Conservation (phyloP, 2,329 filamentous ascomycete genomes). For the Clarireedia paspali region DNA sequence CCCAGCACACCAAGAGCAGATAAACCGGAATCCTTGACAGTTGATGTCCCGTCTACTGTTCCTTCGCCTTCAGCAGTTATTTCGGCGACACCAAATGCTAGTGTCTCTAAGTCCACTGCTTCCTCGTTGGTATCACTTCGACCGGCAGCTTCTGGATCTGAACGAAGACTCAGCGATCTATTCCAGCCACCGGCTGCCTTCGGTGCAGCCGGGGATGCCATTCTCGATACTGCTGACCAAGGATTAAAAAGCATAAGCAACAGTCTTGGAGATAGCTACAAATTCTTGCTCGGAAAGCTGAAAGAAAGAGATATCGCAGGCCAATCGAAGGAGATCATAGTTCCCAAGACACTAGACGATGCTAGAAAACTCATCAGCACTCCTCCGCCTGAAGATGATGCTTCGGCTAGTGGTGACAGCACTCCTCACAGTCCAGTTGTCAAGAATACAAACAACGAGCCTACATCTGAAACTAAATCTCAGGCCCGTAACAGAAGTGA, state of each 20-base stretch:
- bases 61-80: conserved; percentile 18
- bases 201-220: conserved; percentile 73
- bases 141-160: conserved; percentile 42
- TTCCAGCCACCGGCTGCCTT: conserved; percentile 79
- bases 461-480: background rate
- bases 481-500: conserved; percentile 24
- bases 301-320: conserved; percentile 57
- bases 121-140: conserved; percentile 27
- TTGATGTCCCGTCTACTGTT: conserved; percentile 27
- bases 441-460: conserved; percentile 12
- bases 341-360: conserved; percentile 89
- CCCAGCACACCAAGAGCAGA: conserved; percentile 39
- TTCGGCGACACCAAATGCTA: conserved; percentile 24
- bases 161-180: conserved; percentile 73
- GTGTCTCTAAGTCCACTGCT: conserved; percentile 28
- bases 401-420: conserved; percentile 40
- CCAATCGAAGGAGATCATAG: conserved; percentile 42
- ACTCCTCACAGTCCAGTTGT: conserved; percentile 37
- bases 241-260: conserved; percentile 86
- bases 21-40: conserved; percentile 21
- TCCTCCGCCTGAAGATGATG: conserved; percentile 41
- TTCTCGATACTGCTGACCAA: conserved; percentile 84
- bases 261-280: conserved; percentile 86
- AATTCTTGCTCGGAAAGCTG: conserved; percentile 82
- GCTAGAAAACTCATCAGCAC: conserved; percentile 81